Evolutionary conservation across 2,329 filamentous ascomycete genomes (phyloP).

Genomic region (Diaporthe sp.): DNA sequence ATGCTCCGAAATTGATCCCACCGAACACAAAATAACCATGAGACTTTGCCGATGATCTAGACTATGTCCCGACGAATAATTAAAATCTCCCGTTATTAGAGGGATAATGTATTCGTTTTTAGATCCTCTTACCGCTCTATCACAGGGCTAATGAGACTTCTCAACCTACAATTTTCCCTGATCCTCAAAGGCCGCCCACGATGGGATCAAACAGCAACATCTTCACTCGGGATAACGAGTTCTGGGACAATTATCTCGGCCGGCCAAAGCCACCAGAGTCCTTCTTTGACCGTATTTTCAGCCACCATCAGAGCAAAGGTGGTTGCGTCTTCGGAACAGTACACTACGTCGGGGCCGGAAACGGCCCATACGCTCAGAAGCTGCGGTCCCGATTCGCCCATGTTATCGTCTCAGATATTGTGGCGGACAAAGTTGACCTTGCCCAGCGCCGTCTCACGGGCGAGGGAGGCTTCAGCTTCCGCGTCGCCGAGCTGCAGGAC

Average conservation of each 20-base stretch:
- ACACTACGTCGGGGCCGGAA: slow-evolving; percentile 45
- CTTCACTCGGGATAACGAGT: slow-evolving; percentile 40
- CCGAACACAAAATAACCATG: neutral
- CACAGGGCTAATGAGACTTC: no score
- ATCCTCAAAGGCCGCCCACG: neutral
- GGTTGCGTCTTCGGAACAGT: slow-evolving; percentile 36
- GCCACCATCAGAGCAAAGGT: slow-evolving; percentile 42
- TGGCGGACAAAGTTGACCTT: slow-evolving; percentile 40
- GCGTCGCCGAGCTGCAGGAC: slow-evolving; percentile 40
- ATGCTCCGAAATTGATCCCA: neutral
- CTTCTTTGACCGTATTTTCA: slow-evolving; percentile 44
- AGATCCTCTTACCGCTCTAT: no score
- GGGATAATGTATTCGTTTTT: neutral
- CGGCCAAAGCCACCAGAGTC: slow-evolving; percentile 40
- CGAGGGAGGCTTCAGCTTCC: slow-evolving; percentile 37
- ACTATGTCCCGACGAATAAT: neutral
- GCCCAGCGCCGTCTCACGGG: slow-evolving; percentile 36
- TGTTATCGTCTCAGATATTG: slow-evolving; percentile 45
- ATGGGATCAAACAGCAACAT: neutral
- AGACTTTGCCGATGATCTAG: neutral
- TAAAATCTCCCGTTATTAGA: neutral
- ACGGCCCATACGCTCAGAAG: slow-evolving; percentile 40
- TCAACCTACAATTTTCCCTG: no score
- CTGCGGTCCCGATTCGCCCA: slow-evolving; percentile 41
- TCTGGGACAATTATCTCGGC: slow-evolving; percentile 46